Percentiles rank a stretch among this genome's conserved stretches.
These are phyloP conservation scores for Fusarium austroafricanum DNA, from an alignment of 2,329 filamentous ascomycete genomes.

Conservation along the genomic window DNA sequence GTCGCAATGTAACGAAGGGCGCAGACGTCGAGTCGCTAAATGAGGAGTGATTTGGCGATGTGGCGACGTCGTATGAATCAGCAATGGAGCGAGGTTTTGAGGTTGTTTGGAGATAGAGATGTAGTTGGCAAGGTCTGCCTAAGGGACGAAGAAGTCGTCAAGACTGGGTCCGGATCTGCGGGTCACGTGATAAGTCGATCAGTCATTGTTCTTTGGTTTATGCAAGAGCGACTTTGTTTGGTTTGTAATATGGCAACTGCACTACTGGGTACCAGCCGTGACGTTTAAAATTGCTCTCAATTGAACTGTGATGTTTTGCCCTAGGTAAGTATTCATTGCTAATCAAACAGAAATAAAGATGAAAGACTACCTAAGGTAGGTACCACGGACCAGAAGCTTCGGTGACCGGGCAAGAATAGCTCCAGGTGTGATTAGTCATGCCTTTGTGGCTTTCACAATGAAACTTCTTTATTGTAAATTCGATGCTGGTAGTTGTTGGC, in stretches of 20 bases:
- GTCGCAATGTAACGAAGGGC: constrained; percentile 32
- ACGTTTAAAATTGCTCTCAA: not conserved
- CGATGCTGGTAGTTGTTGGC: not conserved
- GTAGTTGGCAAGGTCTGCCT: constrained; percentile 46
- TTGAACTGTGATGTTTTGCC: not conserved
- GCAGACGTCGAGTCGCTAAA: constrained; percentile 24
- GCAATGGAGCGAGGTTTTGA: constrained; percentile 38
- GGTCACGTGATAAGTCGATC: constrained; percentile 45
- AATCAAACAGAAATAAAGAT: constrained; percentile 8
- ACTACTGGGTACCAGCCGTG: not conserved
- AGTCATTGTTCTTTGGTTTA: constrained; percentile 22
- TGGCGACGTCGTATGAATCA: constrained; percentile 32
- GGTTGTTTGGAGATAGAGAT: constrained; percentile 39
- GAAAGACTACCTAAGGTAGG: too few relatives aligned
- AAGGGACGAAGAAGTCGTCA: constrained; percentile 43
- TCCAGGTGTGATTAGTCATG: constrained; percentile 29
- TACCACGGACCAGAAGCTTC: constrained; percentile 41
- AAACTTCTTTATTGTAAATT: not conserved
- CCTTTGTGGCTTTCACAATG: not conserved
- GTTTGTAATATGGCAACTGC: constrained; percentile 21
- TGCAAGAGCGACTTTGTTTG: constrained; percentile 2
- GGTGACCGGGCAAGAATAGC: constrained; percentile 11
- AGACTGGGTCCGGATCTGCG: constrained; percentile 44
- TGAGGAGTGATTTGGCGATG: constrained; percentile 23
- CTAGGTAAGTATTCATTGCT: constrained; percentile 3